phyloP scores from a whole-genome alignment of 108 stramenopile genomes.

The Cylindrotheca closterium region DNA sequence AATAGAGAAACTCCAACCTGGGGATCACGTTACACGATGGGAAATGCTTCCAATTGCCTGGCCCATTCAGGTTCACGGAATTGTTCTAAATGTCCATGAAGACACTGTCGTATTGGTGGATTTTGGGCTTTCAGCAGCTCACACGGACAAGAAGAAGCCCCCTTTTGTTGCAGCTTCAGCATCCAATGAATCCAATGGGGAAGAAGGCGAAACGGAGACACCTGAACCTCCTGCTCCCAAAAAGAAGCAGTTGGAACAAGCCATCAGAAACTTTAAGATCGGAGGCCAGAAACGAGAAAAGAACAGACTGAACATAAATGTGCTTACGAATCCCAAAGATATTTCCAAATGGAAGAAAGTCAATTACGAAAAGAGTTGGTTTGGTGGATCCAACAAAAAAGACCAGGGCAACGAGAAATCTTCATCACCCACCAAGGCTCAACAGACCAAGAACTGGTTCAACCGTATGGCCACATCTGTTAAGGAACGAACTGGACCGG shows the following conservation, averaged over 20 bases:
- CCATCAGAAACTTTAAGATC: not conserved
- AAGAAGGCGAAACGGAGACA: not conserved
- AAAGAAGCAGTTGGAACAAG: not conserved
- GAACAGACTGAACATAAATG: constrained; percentile 15
- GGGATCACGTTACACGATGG: constrained; percentile 68
- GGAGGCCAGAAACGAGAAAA: not conserved
- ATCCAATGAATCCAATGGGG: not conserved
- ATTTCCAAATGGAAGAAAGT: constrained; percentile 24
- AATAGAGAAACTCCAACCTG: constrained; percentile 31
- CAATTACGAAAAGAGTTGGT: constrained; percentile 12
- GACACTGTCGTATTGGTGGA: constrained; percentile 44
- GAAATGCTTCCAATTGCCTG: constrained; percentile 53
- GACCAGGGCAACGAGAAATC: not conserved
- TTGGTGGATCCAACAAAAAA: constrained; percentile 6
- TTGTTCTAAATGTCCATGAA: constrained; percentile 36
- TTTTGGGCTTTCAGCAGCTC: constrained; percentile 40
- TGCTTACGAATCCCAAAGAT: constrained; percentile 3
- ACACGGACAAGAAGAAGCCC: not conserved
- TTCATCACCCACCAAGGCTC: not conserved
- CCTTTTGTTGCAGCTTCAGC: not conserved
- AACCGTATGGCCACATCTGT: not conserved
- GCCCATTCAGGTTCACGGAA: constrained; percentile 70
- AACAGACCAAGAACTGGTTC: not conserved
- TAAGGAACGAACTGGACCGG: not conserved
- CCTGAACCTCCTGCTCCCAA: too few relatives aligned